These are phyloP conservation scores for Geranium incanum DNA, from an alignment of 441 rosid species.

Conservation along the genomic window DNA sequence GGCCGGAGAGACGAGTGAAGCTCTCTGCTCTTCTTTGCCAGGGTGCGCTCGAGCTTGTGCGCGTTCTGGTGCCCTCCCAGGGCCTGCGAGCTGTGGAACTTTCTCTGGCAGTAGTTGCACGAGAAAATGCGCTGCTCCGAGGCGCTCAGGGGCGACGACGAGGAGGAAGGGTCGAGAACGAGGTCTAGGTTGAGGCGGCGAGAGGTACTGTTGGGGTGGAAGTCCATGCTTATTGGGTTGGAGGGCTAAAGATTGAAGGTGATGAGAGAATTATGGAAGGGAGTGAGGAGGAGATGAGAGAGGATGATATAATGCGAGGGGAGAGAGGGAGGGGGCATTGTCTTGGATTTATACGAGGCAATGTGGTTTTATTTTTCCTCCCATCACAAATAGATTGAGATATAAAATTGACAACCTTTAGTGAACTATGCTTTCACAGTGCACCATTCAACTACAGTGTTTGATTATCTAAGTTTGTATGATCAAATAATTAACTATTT, in stretches of 20 bases:
- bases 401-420: no score
- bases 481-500: no score
- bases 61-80: conserved; percentile 97
- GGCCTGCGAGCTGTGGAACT: conserved; percentile 72
- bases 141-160: conserved; percentile 30
- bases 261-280: no score
- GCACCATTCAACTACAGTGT: no score
- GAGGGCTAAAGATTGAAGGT: no score
- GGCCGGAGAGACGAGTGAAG: conserved; percentile 26
- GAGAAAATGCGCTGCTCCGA: conserved; percentile 57
- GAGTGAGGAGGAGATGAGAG: no score
- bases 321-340: conserved; percentile 1
- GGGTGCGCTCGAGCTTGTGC: conserved; percentile 80
- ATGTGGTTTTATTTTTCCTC: no score
- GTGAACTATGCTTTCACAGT: no score
- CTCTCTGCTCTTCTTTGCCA: conserved; percentile 83
- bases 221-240: conserved; percentile 38
- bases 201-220: conserved; percentile 59
- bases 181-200: conserved; percentile 65
- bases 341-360: neutral
- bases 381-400: no score
- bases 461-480: no score
- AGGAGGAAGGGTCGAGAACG: conserved; percentile 56
- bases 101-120: conserved; percentile 47
- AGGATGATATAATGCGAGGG: no score